Percentiles rank a stretch among this genome's conserved stretches.
These are phyloP conservation scores for Biscutella laevigata DNA, from an alignment of 441 rosid genomes.

Conservation along the genomic window DNA sequence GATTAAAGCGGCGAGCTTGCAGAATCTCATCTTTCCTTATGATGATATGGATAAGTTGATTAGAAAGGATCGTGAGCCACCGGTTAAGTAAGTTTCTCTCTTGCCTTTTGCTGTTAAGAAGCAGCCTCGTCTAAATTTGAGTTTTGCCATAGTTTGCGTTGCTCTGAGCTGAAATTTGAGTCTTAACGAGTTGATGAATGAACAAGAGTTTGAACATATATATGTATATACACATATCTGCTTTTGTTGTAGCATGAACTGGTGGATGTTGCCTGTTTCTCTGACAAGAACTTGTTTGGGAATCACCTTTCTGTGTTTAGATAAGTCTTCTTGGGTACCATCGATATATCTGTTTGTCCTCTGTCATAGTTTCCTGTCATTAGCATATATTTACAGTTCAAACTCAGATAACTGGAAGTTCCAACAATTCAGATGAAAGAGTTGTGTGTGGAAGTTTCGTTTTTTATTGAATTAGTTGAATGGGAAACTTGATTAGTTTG, in stretches of 20 bases:
- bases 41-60: slow-evolving; percentile 77
- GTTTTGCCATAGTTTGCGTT: background rate
- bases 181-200: background rate
- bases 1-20: slow-evolving; percentile 84
- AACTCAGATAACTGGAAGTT: no score
- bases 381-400: no score
- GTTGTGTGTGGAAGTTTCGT: background rate
- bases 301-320: background rate
- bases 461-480: background rate
- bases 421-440: background rate
- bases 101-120: background rate
- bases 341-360: background rate
- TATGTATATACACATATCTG: background rate
- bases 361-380: no score
- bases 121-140: no score
- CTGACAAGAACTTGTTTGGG: background rate
- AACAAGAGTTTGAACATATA: no score
- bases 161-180: background rate
- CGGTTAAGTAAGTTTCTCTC: slow-evolving; percentile 65
- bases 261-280: background rate
- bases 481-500: background rate
- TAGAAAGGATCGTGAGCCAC: slow-evolving; percentile 72
- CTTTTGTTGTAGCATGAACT: background rate
- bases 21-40: slow-evolving; percentile 76
- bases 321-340: background rate